These are phyloP conservation scores for Inga laurina DNA, from an alignment of 306 rosid species.

Conservation along the genomic window DNA sequence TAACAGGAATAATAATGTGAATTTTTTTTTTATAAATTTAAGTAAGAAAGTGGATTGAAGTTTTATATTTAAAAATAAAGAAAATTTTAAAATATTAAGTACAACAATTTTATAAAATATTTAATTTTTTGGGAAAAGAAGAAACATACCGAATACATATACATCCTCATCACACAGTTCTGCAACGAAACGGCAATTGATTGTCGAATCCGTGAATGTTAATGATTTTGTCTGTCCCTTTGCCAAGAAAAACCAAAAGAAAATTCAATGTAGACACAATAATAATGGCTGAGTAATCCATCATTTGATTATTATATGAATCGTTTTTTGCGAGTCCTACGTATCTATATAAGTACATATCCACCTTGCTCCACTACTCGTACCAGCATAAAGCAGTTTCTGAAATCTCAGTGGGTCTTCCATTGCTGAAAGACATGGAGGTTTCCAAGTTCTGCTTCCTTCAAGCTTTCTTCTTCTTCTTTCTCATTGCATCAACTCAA, in stretches of 20 bases:
- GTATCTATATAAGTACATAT: not conserved
- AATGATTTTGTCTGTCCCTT: not conserved
- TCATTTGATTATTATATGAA: not conserved
- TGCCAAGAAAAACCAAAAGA: not conserved
- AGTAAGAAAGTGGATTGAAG: too few relatives aligned
- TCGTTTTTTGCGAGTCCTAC: not conserved
- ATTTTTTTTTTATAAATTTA: too few relatives aligned
- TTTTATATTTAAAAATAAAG: too few relatives aligned
- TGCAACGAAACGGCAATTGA: not conserved
- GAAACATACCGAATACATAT: too few relatives aligned
- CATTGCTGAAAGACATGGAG: not conserved
- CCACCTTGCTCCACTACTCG: not conserved
- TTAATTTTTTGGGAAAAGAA: not conserved
- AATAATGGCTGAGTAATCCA: not conserved
- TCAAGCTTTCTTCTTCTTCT: conserved; percentile 28
- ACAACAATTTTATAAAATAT: too few relatives aligned
- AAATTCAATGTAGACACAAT: not conserved
- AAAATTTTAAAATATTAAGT: too few relatives aligned
- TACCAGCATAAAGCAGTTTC: not conserved
- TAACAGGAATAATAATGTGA: too few relatives aligned
- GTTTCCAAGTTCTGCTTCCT: conserved; percentile 28
- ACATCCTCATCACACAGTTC: not conserved
- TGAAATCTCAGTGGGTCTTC: not conserved
- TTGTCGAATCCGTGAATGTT: not conserved
- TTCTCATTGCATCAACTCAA: conserved; percentile 22